phyloP scores from a whole-genome alignment of 805 yeast species.

The Priceomyces medius region DNA sequence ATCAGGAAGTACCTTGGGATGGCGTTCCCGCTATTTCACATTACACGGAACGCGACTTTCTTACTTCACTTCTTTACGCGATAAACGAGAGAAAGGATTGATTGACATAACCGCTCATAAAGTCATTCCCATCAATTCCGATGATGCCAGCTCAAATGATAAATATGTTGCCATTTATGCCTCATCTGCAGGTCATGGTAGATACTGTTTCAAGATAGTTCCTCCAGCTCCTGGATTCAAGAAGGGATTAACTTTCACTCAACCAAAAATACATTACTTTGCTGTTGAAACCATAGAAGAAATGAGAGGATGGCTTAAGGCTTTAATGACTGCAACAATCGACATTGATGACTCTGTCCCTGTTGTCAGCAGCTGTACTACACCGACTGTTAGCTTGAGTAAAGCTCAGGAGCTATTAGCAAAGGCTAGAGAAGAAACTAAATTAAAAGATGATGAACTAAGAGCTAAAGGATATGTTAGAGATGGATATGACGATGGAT shows the following conservation, averaged over 20 bases:
- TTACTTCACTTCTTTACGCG: constrained; percentile 76
- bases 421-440: constrained; percentile 76
- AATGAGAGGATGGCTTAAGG: constrained; percentile 93
- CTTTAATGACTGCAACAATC: constrained; percentile 91
- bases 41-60: constrained; percentile 92
- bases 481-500: constrained; percentile 20
- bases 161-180: constrained; percentile 84
- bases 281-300: constrained; percentile 91
- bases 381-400: constrained; percentile 89
- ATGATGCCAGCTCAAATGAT: constrained; percentile 67
- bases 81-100: constrained; percentile 82
- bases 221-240: constrained; percentile 98
- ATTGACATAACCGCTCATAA: constrained; percentile 95
- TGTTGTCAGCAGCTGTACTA: constrained; percentile 85
- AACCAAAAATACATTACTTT: constrained; percentile 92
- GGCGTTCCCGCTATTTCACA: constrained; percentile 86
- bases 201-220: constrained; percentile 84
- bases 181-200: constrained; percentile 90
- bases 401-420: constrained; percentile 85
- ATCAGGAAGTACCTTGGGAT: constrained; percentile 73
- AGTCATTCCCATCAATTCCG: constrained; percentile 65
- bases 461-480: constrained; percentile 41
- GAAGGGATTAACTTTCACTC: constrained; percentile 93
- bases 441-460: constrained; percentile 50
- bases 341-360: constrained; percentile 93